Conservation (phyloP, 257 asterid species). For the Solanum paucissectum region DNA sequence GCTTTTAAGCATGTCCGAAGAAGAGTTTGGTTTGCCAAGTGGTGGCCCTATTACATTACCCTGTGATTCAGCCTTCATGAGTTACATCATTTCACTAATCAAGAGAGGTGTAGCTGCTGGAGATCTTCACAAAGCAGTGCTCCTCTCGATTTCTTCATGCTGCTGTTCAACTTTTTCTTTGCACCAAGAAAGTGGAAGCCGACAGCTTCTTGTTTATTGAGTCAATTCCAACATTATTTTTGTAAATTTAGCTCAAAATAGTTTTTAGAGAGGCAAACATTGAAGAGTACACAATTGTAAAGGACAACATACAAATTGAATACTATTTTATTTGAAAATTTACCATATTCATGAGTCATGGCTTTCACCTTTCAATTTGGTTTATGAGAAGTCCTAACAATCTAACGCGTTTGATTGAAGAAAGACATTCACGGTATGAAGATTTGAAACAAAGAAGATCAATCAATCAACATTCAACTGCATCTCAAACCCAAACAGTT, state of each 20-base stretch:
- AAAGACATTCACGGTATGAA: neutral
- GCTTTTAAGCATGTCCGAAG: neutral
- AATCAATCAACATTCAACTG: neutral
- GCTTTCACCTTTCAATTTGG: neutral
- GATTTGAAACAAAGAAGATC: neutral
- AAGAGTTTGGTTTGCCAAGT: neutral
- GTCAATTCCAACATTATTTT: too few species aligned
- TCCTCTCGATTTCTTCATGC: neutral
- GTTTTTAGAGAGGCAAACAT: too few species aligned
- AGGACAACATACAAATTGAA: neutral
- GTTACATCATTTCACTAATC: neutral
- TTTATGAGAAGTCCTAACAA: neutral
- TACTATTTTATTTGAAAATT: neutral
- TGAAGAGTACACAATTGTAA: neutral
- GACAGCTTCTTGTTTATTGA: neutral
- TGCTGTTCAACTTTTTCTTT: neutral
- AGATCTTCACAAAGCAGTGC: neutral
- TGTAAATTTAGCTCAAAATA: too few species aligned
- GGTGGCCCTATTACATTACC: neutral
- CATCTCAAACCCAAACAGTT: neutral
- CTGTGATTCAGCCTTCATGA: neutral
- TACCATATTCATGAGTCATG: neutral
- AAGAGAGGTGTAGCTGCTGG: neutral
- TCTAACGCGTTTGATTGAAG: too few species aligned
- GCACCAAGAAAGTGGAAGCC: neutral